A percentile compares a stretch with the other conserved stretches of the same genome.
These are phyloP conservation scores for Emmonsia crescens DNA, from an alignment of 2,329 filamentous ascomycete genomes.

Conservation along the genomic window DNA sequence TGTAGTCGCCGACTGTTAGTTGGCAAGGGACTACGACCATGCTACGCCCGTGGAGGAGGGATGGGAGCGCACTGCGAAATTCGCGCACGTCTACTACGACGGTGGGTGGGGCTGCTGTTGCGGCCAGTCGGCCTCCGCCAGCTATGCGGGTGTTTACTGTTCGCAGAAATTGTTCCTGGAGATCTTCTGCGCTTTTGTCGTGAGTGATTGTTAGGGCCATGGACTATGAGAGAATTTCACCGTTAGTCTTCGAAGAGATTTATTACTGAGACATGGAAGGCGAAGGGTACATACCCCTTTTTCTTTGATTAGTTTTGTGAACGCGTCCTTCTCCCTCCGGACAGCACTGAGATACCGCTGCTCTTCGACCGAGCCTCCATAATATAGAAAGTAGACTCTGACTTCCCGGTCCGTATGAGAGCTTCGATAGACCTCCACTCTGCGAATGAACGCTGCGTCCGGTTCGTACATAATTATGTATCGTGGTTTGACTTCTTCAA, in stretches of 20 bases:
- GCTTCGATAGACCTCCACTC: slow-evolving; percentile 90
- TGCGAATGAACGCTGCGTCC: slow-evolving; percentile 82
- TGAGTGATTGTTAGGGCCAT: slow-evolving; percentile 83
- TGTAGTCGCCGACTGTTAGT: slow-evolving; percentile 92
- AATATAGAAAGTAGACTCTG: slow-evolving; percentile 93
- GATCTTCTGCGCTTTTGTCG: slow-evolving; percentile 62
- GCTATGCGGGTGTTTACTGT: slow-evolving; percentile 96
- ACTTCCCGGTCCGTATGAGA: slow-evolving; percentile 85
- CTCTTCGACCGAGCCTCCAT: slow-evolving; percentile 88
- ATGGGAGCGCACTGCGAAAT: slow-evolving; percentile 85
- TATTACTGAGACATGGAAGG: neutral
- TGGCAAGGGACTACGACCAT: slow-evolving; percentile 89
- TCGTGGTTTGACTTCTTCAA: slow-evolving; percentile 84
- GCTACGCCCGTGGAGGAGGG: slow-evolving; percentile 75
- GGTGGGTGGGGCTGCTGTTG: slow-evolving; percentile 76
- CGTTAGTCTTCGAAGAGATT: slow-evolving; percentile 10
- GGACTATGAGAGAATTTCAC: slow-evolving; percentile 30
- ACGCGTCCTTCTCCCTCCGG: slow-evolving; percentile 90
- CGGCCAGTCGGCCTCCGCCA: slow-evolving; percentile 72
- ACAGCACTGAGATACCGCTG: slow-evolving; percentile 84
- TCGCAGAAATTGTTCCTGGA: slow-evolving; percentile 82
- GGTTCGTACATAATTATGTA: slow-evolving; percentile 99
- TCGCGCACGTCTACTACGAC: slow-evolving; percentile 94
- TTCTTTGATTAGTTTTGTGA: slow-evolving; percentile 89
- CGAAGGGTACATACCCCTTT: slow-evolving; percentile 46